phyloP scores from a whole-genome alignment of 805 yeast genomes.

The Lipomyces anomalus region DNA sequence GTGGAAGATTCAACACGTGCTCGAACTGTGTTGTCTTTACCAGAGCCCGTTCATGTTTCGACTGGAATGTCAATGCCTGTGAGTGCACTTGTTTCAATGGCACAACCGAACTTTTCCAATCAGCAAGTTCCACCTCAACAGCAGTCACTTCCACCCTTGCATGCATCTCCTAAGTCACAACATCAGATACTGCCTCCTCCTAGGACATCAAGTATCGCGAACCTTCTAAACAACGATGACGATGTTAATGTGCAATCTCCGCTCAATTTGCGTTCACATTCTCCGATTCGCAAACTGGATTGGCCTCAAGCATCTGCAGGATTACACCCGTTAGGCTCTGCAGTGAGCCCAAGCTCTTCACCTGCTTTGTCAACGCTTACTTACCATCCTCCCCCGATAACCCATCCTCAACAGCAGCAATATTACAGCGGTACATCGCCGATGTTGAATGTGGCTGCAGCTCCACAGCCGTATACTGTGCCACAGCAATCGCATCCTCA shows the following conservation, averaged over 20 bases:
- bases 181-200: conserved; percentile 6
- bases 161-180: neutral
- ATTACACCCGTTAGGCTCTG: too few species aligned
- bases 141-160: neutral
- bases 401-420: neutral
- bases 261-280: neutral
- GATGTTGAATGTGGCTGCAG: neutral
- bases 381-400: conserved; percentile 1
- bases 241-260: neutral
- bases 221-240: conserved; percentile 13
- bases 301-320: neutral
- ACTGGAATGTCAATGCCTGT: conserved; percentile 4
- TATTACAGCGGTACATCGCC: neutral
- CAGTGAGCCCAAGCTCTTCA: too few species aligned
- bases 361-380: too few species aligned
- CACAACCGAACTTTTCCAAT: neutral
- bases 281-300: neutral
- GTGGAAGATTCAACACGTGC: conserved; percentile 5
- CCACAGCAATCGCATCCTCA: conserved; percentile 4
- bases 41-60: neutral
- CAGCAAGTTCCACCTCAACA: neutral
- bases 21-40: neutral
- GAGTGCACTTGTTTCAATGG: conserved; percentile 1
- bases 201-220: conserved; percentile 13
- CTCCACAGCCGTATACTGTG: neutral